Conservation (phyloP, 345 rosid species). For the Hirschfeldia incana region DNA sequence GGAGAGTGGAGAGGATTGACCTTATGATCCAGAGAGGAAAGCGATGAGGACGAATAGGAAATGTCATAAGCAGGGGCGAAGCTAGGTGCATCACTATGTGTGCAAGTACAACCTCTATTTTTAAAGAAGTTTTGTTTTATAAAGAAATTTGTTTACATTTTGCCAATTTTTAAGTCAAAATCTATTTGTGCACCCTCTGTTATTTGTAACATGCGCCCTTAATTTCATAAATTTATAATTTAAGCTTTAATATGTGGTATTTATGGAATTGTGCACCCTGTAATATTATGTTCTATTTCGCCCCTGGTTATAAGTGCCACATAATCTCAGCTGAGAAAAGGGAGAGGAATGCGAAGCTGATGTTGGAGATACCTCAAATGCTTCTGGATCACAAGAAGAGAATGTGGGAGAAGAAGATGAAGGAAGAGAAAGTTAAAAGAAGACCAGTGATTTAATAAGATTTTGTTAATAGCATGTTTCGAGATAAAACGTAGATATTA, state of each 20-base stretch:
- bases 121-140: no score
- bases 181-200: no score
- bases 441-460: conserved; percentile 20
- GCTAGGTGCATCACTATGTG: no score
- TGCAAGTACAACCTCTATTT: no score
- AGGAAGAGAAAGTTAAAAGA: conserved; percentile 67
- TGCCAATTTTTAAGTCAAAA: no score
- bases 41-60: conserved; percentile 80
- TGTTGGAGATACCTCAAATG: conserved; percentile 88
- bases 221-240: no score
- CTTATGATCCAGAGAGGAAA: conserved; percentile 83
- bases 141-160: no score
- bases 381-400: conserved; percentile 84
- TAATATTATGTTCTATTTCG: no score
- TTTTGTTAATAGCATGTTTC: not conserved
- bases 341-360: conserved; percentile 69
- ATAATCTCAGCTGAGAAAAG: conserved; percentile 80
- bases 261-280: no score
- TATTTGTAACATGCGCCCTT: no score
- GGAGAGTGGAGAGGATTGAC: conserved; percentile 65
- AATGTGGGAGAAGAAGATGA: conserved; percentile 93
- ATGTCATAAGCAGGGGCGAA: conserved; percentile 46
- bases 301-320: conserved; percentile 61
- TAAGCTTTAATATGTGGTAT: no score
- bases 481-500: not conserved